Conservation (phyloP, 179 eudicot species). For the Vitellaria paradoxa region DNA sequence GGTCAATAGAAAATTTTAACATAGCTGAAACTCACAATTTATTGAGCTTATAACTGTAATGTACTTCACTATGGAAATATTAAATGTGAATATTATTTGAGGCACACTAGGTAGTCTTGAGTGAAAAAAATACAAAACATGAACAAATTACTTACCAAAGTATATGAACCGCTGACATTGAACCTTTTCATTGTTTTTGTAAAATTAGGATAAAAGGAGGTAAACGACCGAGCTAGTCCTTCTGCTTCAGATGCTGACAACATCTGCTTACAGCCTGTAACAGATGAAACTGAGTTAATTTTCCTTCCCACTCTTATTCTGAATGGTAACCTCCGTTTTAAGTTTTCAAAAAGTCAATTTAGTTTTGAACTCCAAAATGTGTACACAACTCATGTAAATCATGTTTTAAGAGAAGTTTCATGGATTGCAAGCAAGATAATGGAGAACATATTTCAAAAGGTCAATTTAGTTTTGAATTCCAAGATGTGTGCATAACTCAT, state of each 20-base stretch:
- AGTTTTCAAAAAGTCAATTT: conserved; percentile 8
- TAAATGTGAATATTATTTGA: neutral
- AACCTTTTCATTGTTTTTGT: conserved; percentile 70
- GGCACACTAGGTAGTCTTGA: neutral
- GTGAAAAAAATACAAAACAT: neutral
- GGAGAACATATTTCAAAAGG: conserved; percentile 11
- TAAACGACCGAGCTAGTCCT: conserved; percentile 60
- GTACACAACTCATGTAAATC: conserved; percentile 3
- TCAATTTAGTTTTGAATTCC: conserved; percentile 1
- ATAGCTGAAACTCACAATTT: no score
- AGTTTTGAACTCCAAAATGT: neutral
- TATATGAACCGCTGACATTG: conserved; percentile 67
- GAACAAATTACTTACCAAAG: conserved; percentile 56
- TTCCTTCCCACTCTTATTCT: conserved; percentile 20
- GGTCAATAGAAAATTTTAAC: neutral
- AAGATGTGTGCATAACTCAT: neutral
- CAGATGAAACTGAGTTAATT: conserved; percentile 10
- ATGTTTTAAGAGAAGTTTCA: neutral
- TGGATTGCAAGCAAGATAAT: neutral
- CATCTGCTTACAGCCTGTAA: conserved; percentile 8
- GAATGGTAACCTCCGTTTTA: conserved; percentile 35
- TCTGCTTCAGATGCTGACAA: conserved; percentile 69
- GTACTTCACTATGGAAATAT: neutral
- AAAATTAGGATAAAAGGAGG: conserved; percentile 71
- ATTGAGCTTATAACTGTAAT: no score